Base-by-base conservation (phyloP, 2,329 filamentous ascomycete genomes). In the Nemania abortiva region DNA sequence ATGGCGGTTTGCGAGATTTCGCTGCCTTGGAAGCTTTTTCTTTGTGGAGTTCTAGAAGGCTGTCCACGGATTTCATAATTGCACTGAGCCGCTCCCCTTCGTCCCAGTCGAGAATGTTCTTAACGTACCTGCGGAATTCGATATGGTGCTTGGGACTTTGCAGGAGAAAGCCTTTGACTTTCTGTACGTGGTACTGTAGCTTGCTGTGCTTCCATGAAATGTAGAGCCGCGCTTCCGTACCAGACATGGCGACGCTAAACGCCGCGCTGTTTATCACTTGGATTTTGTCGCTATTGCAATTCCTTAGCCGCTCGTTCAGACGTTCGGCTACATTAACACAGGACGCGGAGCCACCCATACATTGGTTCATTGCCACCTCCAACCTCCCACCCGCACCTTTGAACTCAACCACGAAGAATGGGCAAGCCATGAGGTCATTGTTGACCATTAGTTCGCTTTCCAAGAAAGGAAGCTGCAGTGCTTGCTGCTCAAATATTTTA, bases 91-190 rank as follows among this genome's bases (percentile, higher is more conserved):
- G 76, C 37, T 65, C 45, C 31, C 73, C 71, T 24, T 69, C 74
- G 0, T 78, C 79, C 79, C 79, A 81, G 58, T 81, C 79, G 6
- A 81, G 71, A 15, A 81, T 81, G 49, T 81, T 81, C 9, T 61
- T 73, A 27, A 81, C 76, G 52, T 75, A 73, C 34, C 73, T 78
- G 59, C 77, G 76, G 53, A 83, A 79, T 6, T 76, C 68, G 2
- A 77, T 27, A 27, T 77, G 79, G 6, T 80, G 20, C 2, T 73
- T 59, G 0, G 77, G 73, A 0, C 74, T 49, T 53, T 80, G 75
- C 1, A 82, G 69, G 10, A 77, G 34, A 68, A 81, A 82, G 37
- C 68, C 75, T 0, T 74, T 34, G 34, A 80, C 70, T 6, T 72
- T 75, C 9, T 6, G 50, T 73, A 73, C 78, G 63, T 78, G 75